Evolutionary conservation across 2,329 filamentous ascomycete genomes (phyloP).

Genomic region (Fusarium cicatricum): DNA sequence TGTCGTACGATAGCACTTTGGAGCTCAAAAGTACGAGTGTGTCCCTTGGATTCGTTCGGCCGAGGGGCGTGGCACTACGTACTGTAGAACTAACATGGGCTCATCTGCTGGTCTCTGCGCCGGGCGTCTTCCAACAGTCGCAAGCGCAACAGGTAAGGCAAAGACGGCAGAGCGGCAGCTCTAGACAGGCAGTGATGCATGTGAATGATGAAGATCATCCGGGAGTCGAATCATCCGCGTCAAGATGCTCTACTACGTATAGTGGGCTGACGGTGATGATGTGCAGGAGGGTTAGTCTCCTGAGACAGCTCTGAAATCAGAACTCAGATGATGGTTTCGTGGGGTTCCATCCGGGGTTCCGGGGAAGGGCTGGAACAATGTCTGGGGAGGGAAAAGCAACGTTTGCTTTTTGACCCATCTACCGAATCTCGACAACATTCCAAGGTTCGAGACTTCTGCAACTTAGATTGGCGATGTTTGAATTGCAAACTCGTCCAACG

Average conservation of each 20-base stretch:
- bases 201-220: background rate
- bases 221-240: background rate
- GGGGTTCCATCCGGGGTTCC: slow-evolving; percentile 8
- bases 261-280: background rate
- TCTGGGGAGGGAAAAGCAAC: slow-evolving; percentile 4
- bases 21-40: background rate
- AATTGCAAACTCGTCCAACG: background rate
- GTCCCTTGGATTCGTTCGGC: no score
- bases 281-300: background rate
- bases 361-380: slow-evolving; percentile 1
- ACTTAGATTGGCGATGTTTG: background rate
- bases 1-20: slow-evolving; percentile 2
- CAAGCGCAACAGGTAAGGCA: background rate
- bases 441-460: background rate
- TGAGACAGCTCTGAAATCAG: slow-evolving; percentile 10
- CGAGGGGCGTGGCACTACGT: no score
- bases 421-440: background rate
- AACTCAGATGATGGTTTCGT: slow-evolving; percentile 3
- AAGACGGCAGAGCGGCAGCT: no score
- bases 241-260: background rate
- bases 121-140: background rate
- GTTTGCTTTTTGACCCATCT: background rate
- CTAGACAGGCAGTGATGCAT: no score
- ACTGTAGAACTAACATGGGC: background rate
- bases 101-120: background rate